Conservation (phyloP, 176 grass and related monocot genomes). For the Saccharum spontaneum region DNA sequence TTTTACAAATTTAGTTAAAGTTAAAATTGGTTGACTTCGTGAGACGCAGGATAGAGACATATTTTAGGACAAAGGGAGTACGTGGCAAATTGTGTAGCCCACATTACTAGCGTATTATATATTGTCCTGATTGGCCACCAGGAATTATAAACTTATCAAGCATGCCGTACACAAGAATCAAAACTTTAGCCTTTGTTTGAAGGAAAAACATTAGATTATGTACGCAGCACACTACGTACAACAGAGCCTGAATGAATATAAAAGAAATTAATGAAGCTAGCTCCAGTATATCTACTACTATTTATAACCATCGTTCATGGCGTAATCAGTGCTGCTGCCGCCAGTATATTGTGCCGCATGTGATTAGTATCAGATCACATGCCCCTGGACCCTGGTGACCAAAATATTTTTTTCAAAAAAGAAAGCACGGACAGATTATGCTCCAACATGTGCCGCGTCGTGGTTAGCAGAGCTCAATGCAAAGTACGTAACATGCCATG, state of each 20-base stretch:
- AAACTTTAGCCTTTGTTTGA: background rate
- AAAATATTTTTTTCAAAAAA: background rate
- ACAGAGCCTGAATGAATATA: background rate
- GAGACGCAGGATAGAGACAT: no score
- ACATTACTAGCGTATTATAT: no score
- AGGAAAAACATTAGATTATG: background rate
- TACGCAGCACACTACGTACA: background rate
- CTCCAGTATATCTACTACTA: background rate
- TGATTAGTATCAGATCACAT: background rate
- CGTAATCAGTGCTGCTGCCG: background rate
- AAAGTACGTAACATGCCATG: no score
- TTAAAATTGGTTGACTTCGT: no score
- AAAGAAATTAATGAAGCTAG: background rate
- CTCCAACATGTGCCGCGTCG: slow-evolving; percentile 25
- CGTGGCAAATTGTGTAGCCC: no score
- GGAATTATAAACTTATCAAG: no score
- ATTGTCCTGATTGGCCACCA: no score
- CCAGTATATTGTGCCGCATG: background rate
- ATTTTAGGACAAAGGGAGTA: no score
- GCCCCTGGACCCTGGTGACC: background rate
- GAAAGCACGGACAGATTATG: background rate
- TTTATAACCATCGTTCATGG: background rate
- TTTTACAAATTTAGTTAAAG: no score
- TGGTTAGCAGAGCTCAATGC: background rate
- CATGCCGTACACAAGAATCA: background rate